A percentile compares a stretch with the other conserved stretches of the same genome.
These are phyloP conservation scores for Saturnispora gosingensis DNA, from an alignment of 805 yeast species.

Conservation along the genomic window DNA sequence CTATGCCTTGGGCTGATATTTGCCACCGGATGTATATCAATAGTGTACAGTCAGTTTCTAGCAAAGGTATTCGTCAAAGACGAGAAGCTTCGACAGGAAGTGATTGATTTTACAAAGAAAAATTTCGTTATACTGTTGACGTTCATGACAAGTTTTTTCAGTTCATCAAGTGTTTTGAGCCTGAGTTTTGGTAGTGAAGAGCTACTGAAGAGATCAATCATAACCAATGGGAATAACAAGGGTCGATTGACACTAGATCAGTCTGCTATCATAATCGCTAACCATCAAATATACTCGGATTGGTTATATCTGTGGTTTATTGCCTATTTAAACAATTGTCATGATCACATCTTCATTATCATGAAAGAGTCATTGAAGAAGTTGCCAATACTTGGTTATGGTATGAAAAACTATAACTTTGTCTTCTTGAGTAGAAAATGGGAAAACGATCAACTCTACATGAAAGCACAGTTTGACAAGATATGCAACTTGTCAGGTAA, in stretches of 20 bases:
- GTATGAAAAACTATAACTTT: constrained; percentile 73
- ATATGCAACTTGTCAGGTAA: constrained; percentile 32
- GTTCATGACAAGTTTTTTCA: constrained; percentile 35
- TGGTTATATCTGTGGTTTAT: constrained; percentile 92
- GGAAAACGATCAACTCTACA: constrained; percentile 58
- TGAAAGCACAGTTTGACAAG: constrained; percentile 45
- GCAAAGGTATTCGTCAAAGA: constrained; percentile 27
- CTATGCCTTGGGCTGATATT: constrained; percentile 21
- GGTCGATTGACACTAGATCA: constrained; percentile 17
- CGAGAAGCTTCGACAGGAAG: constrained; percentile 30
- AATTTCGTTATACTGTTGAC: constrained; percentile 48
- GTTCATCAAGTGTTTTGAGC: constrained; percentile 44
- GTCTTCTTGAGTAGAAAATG: constrained; percentile 79
- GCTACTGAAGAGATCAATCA: constrained; percentile 4
- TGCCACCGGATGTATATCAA: constrained; percentile 33
- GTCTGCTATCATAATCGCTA: constrained; percentile 53
- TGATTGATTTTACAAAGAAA: constrained; percentile 46
- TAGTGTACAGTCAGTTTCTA: constrained; percentile 38
- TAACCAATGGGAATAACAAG: constrained; percentile 8
- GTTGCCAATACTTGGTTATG: constrained; percentile 75
- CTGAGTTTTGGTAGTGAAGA: constrained; percentile 31
- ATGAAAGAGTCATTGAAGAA: constrained; percentile 63
- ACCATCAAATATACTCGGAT: constrained; percentile 90
- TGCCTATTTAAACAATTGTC: constrained; percentile 55
- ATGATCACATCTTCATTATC: constrained; percentile 60